These are phyloP conservation scores for Alternaria brassicicola DNA, from an alignment of 2,329 filamentous ascomycete genomes.

Conservation along the genomic window DNA sequence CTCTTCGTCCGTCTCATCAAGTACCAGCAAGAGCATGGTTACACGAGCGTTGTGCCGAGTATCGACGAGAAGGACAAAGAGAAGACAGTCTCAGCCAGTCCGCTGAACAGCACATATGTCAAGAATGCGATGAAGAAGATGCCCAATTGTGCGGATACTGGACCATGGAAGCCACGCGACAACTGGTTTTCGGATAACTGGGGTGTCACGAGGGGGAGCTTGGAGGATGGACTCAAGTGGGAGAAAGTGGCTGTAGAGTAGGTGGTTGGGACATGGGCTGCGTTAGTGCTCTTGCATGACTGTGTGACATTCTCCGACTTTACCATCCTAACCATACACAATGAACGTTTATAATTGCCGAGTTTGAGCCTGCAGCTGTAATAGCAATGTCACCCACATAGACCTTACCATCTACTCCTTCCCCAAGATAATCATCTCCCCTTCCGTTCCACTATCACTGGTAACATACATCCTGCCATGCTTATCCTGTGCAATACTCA, in stretches of 20 bases:
- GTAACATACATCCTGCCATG: conserved; percentile 38
- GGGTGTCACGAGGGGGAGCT: conserved; percentile 51
- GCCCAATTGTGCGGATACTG: conserved; percentile 56
- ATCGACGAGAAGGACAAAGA: conserved; percentile 49
- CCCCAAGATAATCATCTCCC: conserved; percentile 36
- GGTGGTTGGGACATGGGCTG: background rate
- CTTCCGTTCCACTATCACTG: conserved; percentile 37
- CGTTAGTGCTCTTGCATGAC: background rate
- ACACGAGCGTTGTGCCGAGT: conserved; percentile 54
- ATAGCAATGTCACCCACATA: background rate
- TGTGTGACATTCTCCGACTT: background rate
- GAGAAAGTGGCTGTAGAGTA: conserved; percentile 21
- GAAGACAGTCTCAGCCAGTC: conserved; percentile 50
- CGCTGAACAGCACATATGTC: conserved; percentile 60
- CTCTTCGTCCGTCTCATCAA: conserved; percentile 60
- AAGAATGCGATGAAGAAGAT: conserved; percentile 49
- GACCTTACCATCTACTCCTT: conserved; percentile 15
- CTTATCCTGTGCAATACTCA: conserved; percentile 32
- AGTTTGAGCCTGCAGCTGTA: background rate
- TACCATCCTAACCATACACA: background rate
- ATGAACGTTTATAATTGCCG: background rate
- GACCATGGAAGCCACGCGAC: conserved; percentile 53
- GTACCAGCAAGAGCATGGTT: conserved; percentile 55
- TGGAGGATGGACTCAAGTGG: conserved; percentile 51
- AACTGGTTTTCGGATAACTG: conserved; percentile 55